Evolutionary conservation across 179 eudicot genomes (phyloP), one percentile per base, ranked within the genome.

Genomic region (Silene noctiflora): DNA sequence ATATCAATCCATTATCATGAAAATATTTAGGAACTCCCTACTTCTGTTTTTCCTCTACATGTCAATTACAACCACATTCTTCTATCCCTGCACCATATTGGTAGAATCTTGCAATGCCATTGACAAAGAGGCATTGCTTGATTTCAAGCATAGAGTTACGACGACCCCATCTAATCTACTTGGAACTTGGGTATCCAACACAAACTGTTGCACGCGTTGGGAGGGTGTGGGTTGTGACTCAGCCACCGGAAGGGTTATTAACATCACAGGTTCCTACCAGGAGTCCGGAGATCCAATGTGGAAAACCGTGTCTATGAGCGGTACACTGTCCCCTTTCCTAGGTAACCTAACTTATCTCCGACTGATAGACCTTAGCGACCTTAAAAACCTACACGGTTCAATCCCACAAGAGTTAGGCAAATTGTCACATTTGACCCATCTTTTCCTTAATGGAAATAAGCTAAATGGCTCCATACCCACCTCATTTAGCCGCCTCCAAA

Each of bases 141-240:
- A 29, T 56, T 72, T 72, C 66, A 72, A 72, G 66, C 75, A 58
- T 19, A 56, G 19, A 17, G 20, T 72, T 53, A 56, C 66, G 4
- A 1, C 21, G 4, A 64, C 58, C 66, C 46, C 66, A 20, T n/a
- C 20, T 1, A 29, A 33, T 48, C 66, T 72, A 4, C 64, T 55
- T 29, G 12, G 14, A 0, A 72, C 75, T 29, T 72, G 75, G 66
- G 51, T 29, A 9, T 19, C 48, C 3, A 31, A 31, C 64, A 72
- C 48, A 24, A 46, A 93, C 71, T 93, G 98, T 79, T 91, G 96
- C 86, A 75, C 39, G 39, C 0, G 81, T 0, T 94, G 98, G 98
- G 81, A 70, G 0, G 97, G 97, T 17, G 75, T 94, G 16, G 80
- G 82, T 6, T 91, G 96, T 67, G 86, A 94, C 51, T 22, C 82